phyloP scores from a whole-genome alignment of 345 rosid species.

The Mercurialis annua region DNA sequence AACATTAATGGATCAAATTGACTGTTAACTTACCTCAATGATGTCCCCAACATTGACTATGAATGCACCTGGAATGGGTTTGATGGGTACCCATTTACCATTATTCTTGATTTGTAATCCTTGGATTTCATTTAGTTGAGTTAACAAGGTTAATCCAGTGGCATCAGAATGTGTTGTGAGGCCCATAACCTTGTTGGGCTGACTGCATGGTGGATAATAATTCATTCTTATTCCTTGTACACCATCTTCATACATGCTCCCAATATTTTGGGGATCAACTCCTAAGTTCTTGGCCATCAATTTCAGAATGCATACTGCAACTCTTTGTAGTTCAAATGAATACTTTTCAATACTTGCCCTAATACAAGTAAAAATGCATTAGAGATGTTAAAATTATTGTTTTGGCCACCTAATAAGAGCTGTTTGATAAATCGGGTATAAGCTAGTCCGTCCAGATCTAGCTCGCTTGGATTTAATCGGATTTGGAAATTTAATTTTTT shows the following conservation, averaged over 20 bases:
- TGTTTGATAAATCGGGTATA: too few species aligned
- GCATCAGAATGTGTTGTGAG: slow-evolving; percentile 41
- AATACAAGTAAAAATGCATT: neutral
- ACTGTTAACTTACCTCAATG: slow-evolving; percentile 29
- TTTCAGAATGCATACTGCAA: slow-evolving; percentile 20
- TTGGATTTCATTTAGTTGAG: slow-evolving; percentile 27
- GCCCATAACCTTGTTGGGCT: slow-evolving; percentile 34
- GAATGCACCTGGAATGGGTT: slow-evolving; percentile 32
- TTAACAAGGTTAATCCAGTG: slow-evolving; percentile 32
- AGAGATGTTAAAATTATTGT: neutral
- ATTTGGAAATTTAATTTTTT: too few species aligned
- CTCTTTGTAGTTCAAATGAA: slow-evolving; percentile 23
- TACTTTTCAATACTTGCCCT: slow-evolving; percentile 33
- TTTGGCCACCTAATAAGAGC: neutral
- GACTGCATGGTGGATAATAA: slow-evolving; percentile 39
- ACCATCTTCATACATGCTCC: slow-evolving; percentile 29
- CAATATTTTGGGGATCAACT: slow-evolving; percentile 23
- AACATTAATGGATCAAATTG: neutral
- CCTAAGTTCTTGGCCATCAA: slow-evolving; percentile 34
- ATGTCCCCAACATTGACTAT: slow-evolving; percentile 34
- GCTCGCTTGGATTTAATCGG: too few species aligned
- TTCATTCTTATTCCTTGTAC: slow-evolving; percentile 40
- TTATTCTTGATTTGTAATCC: slow-evolving; percentile 37
- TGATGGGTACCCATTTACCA: slow-evolving; percentile 31
- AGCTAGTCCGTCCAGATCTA: too few species aligned